Conservation (phyloP, 768 basidiomycete genomes). For the Boletellus sp. region DNA sequence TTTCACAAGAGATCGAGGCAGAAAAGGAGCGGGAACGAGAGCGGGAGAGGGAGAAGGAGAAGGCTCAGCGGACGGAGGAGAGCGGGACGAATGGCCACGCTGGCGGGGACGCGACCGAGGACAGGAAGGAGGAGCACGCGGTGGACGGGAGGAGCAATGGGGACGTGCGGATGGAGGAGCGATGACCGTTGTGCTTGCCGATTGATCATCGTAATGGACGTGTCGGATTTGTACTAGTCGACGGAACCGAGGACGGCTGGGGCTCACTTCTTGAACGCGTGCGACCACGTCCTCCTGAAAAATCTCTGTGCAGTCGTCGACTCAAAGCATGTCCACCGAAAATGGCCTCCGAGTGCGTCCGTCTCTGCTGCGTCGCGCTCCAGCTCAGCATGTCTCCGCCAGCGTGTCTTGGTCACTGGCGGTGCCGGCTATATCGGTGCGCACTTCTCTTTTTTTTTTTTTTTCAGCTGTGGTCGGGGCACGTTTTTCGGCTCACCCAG, state of each 20-base stretch:
- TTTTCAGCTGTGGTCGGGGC: not conserved
- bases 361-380: not conserved
- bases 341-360: conserved; percentile 46
- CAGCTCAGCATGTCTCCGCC: conserved; percentile 10
- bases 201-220: not conserved
- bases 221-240: not conserved
- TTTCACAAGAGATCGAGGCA: conserved; percentile 35
- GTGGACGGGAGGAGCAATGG: conserved; percentile 29
- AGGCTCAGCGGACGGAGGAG: conserved; percentile 23
- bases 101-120: conserved; percentile 24
- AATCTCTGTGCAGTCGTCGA: not conserved
- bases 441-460: conserved; percentile 11
- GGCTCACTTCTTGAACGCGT: not conserved
- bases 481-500: conserved; percentile 1
- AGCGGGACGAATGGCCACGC: conserved; percentile 15
- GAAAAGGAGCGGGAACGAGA: conserved; percentile 39
- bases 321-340: conserved; percentile 26
- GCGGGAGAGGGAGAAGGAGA: conserved; percentile 33
- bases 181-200: conserved; percentile 6
- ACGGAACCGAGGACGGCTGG: conserved; percentile 1
- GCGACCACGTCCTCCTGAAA: not conserved
- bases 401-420: conserved; percentile 71
- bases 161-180: conserved; percentile 52
- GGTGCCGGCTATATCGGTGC: conserved; percentile 90
- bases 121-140: conserved; percentile 23